A percentile compares a stretch with the other conserved stretches of the same genome.
These are phyloP conservation scores for Cladosporium oxysporum DNA, from an alignment of 2,329 filamentous ascomycete species.

Conservation along the genomic window DNA sequence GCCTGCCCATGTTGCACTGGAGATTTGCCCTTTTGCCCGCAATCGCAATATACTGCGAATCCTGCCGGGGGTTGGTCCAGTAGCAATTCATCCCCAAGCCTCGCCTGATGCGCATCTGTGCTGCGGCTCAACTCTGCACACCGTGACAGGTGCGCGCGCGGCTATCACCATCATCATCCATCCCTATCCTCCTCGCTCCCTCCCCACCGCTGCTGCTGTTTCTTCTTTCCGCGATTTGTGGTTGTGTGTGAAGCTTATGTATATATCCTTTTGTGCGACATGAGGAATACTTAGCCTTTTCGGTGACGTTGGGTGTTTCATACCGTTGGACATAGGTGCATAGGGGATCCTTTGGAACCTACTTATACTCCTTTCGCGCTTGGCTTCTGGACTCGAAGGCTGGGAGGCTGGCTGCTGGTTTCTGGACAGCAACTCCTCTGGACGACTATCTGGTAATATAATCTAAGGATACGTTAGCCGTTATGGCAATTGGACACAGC, in stretches of 20 bases:
- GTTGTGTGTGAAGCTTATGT: not conserved
- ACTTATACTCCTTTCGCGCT: not conserved
- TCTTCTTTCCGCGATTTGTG: not conserved
- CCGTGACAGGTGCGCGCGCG: not conserved
- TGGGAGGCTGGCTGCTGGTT: not conserved
- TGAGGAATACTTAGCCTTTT: not conserved
- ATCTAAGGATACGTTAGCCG: not conserved
- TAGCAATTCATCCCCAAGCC: not conserved
- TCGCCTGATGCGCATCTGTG: not conserved
- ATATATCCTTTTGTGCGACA: not conserved
- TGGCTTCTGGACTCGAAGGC: not conserved
- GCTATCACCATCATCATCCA: not conserved
- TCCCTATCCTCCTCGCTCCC: not conserved
- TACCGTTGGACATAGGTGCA: not conserved
- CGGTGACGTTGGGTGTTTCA: slow-evolving; percentile 9
- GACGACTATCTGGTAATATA: not conserved
- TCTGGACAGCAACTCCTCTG: not conserved
- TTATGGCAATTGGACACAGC: not conserved
- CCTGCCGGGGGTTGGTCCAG: not conserved
- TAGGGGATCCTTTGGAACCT: not conserved
- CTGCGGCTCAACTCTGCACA: not conserved
- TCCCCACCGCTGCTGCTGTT: not conserved
- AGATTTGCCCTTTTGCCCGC: not conserved
- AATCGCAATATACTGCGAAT: not conserved
- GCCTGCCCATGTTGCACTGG: not conserved